These are phyloP conservation scores for Annulohypoxylon truncatum DNA, from an alignment of 2,329 filamentous ascomycete genomes.

Conservation along the genomic window DNA sequence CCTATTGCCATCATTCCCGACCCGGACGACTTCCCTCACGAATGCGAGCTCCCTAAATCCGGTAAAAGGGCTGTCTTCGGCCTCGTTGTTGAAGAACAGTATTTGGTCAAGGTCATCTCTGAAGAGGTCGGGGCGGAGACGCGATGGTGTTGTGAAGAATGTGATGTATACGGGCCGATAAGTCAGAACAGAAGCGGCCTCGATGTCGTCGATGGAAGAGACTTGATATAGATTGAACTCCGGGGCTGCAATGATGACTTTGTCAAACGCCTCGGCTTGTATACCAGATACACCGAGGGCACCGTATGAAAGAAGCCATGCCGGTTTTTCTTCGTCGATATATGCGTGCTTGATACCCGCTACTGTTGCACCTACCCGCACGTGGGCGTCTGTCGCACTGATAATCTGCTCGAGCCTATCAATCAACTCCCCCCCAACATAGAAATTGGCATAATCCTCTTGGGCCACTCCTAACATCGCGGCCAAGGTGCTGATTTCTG, in stretches of 20 bases:
- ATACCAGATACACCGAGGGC: neutral
- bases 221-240: constrained; percentile 24
- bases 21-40: constrained; percentile 24
- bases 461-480: constrained; percentile 36
- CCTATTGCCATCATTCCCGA: neutral
- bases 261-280: constrained; percentile 33
- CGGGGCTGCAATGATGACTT: constrained; percentile 38
- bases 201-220: constrained; percentile 26
- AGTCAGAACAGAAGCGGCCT: constrained; percentile 26
- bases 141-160: constrained; percentile 32
- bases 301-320: constrained; percentile 35
- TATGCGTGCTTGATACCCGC: constrained; percentile 24
- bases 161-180: constrained; percentile 28
- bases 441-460: constrained; percentile 39
- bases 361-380: constrained; percentile 27
- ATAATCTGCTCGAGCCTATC: constrained; percentile 31
- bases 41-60: constrained; percentile 31
- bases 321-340: constrained; percentile 16
- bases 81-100: constrained; percentile 22
- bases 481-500: constrained; percentile 34
- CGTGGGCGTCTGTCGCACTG: constrained; percentile 4
- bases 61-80: neutral
- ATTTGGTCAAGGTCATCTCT: constrained; percentile 25
- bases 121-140: constrained; percentile 14
- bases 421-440: constrained; percentile 38